A percentile compares a stretch with the other conserved stretches of the same genome.
Conservation (phyloP, 257 asterid genomes). For the Solanum dulcamara region DNA sequence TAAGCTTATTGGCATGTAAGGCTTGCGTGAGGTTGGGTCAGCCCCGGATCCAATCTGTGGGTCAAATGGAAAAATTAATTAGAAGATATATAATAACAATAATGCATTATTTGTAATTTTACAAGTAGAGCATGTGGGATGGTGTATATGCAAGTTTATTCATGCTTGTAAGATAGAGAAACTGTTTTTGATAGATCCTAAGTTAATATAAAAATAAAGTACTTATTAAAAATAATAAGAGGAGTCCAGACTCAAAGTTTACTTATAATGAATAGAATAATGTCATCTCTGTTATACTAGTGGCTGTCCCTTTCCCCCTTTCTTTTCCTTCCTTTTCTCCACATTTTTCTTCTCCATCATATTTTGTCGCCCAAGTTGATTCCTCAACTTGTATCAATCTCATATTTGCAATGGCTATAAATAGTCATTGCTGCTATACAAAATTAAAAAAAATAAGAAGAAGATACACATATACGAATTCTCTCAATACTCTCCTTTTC, state of each 20-base stretch:
- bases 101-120: not conserved
- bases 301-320: no score
- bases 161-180: fast-evolving
- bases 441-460: no score
- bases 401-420: no score
- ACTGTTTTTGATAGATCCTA: not conserved
- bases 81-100: not conserved
- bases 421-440: no score
- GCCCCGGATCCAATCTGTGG: not conserved
- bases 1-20: not conserved
- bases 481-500: no score
- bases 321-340: no score
- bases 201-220: not conserved
- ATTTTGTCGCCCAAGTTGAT: no score
- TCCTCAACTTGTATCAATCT: no score
- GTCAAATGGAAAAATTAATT: not conserved
- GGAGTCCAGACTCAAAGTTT: not conserved
- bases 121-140: not conserved
- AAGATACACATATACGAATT: no score
- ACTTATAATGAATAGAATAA: not conserved
- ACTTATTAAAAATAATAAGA: not conserved
- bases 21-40: not conserved
- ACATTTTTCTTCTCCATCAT: no score
- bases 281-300: no score
- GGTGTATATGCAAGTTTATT: not conserved